These are phyloP conservation scores for Collybia sp. DNA, from an alignment of 768 basidiomycete genomes.

Conservation along the genomic window DNA sequence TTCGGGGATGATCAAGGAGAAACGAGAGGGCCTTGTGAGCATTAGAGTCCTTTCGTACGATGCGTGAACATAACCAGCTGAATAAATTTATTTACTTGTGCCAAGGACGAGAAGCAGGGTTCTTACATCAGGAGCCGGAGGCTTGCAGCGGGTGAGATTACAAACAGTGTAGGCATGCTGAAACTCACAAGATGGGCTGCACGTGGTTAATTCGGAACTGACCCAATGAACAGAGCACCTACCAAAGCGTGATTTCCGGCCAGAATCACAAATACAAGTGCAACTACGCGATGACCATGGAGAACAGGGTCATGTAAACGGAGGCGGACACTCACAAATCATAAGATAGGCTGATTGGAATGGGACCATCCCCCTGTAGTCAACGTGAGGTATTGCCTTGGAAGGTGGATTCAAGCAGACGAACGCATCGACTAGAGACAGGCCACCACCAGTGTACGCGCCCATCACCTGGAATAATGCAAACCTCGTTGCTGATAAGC, in stretches of 20 bases:
- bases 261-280: slow-evolving; percentile 57
- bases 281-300: slow-evolving; percentile 24
- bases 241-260: slow-evolving; percentile 78
- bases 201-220: background rate
- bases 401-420: slow-evolving; percentile 6
- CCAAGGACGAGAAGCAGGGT: background rate
- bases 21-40: slow-evolving; percentile 57
- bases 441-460: slow-evolving; percentile 65
- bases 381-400: background rate
- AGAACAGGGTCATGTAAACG: background rate
- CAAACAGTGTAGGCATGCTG: background rate
- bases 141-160: slow-evolving; percentile 21
- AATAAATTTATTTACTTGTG: background rate
- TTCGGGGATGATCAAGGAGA: slow-evolving; percentile 73
- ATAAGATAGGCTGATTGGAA: slow-evolving; percentile 65
- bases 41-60: slow-evolving; percentile 38
- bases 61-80: slow-evolving; percentile 62
- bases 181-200: slow-evolving; percentile 58
- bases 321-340: slow-evolving; percentile 34
- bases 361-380: slow-evolving; percentile 56
- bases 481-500: slow-evolving; percentile 26
- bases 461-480: slow-evolving; percentile 39
- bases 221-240: slow-evolving; percentile 18
- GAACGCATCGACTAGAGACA: slow-evolving; percentile 59
- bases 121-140: slow-evolving; percentile 61